phyloP scores from a whole-genome alignment of 2,329 filamentous ascomycete species.

The Botrytis paeoniae region DNA sequence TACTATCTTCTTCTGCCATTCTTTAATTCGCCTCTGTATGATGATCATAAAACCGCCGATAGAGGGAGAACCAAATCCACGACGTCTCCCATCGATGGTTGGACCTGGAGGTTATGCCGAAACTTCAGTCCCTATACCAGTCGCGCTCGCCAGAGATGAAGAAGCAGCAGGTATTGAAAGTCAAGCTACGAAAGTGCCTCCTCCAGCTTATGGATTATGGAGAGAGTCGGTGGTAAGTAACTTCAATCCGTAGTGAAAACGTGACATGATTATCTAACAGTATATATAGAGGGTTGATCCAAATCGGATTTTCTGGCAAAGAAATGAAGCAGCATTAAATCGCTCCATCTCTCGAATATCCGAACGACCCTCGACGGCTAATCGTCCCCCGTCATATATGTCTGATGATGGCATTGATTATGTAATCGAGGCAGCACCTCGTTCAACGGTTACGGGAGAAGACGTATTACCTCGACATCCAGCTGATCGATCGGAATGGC shows the following conservation, averaged over 20 bases:
- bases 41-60: constrained; percentile 48
- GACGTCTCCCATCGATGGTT: constrained; percentile 46
- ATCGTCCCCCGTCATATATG: constrained; percentile 70
- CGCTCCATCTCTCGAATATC: constrained; percentile 23
- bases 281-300: constrained; percentile 66
- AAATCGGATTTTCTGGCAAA: constrained; percentile 76
- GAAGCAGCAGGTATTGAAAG: constrained; percentile 59
- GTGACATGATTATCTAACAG: constrained; percentile 20
- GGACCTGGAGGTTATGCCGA: constrained; percentile 65
- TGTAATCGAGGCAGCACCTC: constrained; percentile 63
- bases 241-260: neutral
- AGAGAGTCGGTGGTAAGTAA: constrained; percentile 72
- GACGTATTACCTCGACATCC: constrained; percentile 49
- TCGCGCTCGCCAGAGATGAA: constrained; percentile 72
- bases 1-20: constrained; percentile 78
- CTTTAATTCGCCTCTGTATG: constrained; percentile 70
- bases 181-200: constrained; percentile 57
- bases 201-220: constrained; percentile 85
- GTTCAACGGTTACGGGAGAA: constrained; percentile 51
- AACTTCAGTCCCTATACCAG: constrained; percentile 70
- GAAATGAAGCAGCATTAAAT: constrained; percentile 41
- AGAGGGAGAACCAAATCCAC: constrained; percentile 36
- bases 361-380: constrained; percentile 34
- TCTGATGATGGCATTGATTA: constrained; percentile 75
- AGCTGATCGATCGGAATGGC: constrained; percentile 40